phyloP scores from a whole-genome alignment of 129 eudicot genomes.

The Escallonia rubra region DNA sequence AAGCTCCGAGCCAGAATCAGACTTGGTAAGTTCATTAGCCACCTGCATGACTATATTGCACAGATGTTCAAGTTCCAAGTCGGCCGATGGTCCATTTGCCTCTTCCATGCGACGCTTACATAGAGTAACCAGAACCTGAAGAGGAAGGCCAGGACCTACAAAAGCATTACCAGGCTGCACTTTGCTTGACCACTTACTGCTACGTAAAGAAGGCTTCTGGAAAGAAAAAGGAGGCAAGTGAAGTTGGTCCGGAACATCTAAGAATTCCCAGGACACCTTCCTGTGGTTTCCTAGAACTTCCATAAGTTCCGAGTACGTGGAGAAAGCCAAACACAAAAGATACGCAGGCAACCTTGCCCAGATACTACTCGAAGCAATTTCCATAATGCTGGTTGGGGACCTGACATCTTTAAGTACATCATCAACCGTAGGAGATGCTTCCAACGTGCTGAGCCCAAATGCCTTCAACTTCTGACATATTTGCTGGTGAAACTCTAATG shows the following conservation, averaged over 20 bases:
- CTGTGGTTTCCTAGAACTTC: conserved; percentile 13
- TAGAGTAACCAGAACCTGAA: conserved; percentile 40
- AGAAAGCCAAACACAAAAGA: conserved; percentile 42
- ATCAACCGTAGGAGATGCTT: conserved; percentile 14
- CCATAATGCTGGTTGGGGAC: conserved; percentile 59
- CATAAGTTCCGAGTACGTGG: conserved; percentile 35
- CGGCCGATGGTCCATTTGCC: conserved; percentile 31
- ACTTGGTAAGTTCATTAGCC: conserved; percentile 23
- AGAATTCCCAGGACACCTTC: conserved; percentile 40
- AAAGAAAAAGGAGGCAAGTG: conserved; percentile 58
- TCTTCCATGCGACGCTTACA: conserved; percentile 26
- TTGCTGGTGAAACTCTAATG: conserved; percentile 33
- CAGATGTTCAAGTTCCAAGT: conserved; percentile 26
- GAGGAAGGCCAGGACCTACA: conserved; percentile 64
- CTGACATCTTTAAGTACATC: conserved; percentile 39
- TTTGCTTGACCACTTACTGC: conserved; percentile 56
- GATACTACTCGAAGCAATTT: conserved; percentile 42
- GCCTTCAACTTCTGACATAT: conserved; percentile 45
- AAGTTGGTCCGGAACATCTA: conserved; percentile 41
- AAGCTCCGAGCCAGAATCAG: conserved; percentile 7
- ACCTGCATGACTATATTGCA: conserved; percentile 41
- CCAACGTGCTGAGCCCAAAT: conserved; percentile 18
- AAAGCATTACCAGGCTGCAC: conserved; percentile 26
- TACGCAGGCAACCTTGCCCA: conserved; percentile 50
- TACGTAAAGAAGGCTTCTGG: conserved; percentile 47